Base-by-base conservation (phyloP, 345 rosid genomes). In the Durio zibethinus region DNA sequence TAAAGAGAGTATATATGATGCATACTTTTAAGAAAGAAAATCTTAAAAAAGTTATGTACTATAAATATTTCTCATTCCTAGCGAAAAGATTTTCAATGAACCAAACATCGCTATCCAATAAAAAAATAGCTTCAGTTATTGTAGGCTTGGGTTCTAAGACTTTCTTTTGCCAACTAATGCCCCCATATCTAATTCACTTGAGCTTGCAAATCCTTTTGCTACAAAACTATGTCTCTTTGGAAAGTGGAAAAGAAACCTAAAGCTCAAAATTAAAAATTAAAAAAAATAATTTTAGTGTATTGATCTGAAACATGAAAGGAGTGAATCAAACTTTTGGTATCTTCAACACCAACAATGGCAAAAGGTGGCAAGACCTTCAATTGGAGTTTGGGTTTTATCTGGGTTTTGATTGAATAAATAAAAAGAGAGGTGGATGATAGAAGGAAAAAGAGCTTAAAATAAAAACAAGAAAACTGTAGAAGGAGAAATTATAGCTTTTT, bases 161-260 rank as follows among this genome's bases (percentile, higher is more conserved):
- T 54, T 82, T 78, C 66, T 85, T 53, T 77, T 53, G 21, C 79
- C 81, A 20, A 73, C 74, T 50, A 48, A 57, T 21, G 83, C 38
- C 29, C 79, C 85, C 40, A 78, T 36, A 69, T 62, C 81, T 50
- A 85, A 80, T 69, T 81, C 86, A 29, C 80, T 78, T 15, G 80
- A 77, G 59, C 75, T 79, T 10, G 65, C 38, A 15, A 78, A 75
- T 65, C 88, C 93, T 84, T 91, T 97, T 25, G 97, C 88, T 31
- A 97, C 98, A 78, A 94, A 82, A 23, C 98, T 97, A 45, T 78
- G 80, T 84, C 92, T 97, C 82, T 97, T 97, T 64, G 94, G 89
- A 82, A 87, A 16, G 99, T 98, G 0, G 99, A 98, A 7, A 92
- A 92, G 84, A 94, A 97, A 76, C 99, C 99, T 0, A 94, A 94